These are phyloP conservation scores for Schizosaccharomyces lindneri DNA, from an alignment of 805 yeast genomes.

Conservation along the genomic window DNA sequence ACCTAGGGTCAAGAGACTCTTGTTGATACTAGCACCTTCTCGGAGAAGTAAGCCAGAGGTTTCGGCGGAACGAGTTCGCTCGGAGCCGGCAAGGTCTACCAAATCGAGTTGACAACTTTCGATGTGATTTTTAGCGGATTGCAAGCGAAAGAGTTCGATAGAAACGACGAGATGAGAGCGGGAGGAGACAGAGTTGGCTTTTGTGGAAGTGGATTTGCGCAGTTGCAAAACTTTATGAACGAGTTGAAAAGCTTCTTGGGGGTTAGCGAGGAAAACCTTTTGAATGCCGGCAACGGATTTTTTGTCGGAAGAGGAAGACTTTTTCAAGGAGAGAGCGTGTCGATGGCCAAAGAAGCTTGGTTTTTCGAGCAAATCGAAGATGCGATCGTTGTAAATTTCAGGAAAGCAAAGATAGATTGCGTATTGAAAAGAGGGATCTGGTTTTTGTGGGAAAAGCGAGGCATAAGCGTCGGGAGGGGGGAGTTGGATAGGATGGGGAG, in stretches of 20 bases:
- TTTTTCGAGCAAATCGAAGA: neutral
- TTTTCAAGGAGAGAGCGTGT: neutral
- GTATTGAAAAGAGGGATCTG: neutral
- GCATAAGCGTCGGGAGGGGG: neutral
- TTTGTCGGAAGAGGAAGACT: neutral
- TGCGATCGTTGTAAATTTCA: neutral
- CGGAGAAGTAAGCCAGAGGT: constrained; percentile 19
- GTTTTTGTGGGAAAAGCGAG: neutral
- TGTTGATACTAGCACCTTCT: constrained; percentile 77
- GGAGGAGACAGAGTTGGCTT: neutral
- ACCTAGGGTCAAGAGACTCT: constrained; percentile 56
- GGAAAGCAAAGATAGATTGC: neutral
- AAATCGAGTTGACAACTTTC: constrained; percentile 21
- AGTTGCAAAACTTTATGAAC: neutral
- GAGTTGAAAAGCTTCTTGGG: neutral
- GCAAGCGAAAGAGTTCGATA: neutral
- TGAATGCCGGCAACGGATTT: neutral
- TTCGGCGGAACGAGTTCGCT: constrained; percentile 37
- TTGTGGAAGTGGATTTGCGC: neutral
- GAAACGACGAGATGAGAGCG: neutral
- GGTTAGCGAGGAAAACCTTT: neutral
- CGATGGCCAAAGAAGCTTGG: constrained; percentile 1
- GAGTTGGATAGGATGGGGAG: neutral
- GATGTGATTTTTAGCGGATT: neutral
- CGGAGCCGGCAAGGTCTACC: constrained; percentile 71